Evolutionary conservation across 495 filamentous ascomycete species (phyloP).

Genomic region (Penicillium cinerascens): DNA sequence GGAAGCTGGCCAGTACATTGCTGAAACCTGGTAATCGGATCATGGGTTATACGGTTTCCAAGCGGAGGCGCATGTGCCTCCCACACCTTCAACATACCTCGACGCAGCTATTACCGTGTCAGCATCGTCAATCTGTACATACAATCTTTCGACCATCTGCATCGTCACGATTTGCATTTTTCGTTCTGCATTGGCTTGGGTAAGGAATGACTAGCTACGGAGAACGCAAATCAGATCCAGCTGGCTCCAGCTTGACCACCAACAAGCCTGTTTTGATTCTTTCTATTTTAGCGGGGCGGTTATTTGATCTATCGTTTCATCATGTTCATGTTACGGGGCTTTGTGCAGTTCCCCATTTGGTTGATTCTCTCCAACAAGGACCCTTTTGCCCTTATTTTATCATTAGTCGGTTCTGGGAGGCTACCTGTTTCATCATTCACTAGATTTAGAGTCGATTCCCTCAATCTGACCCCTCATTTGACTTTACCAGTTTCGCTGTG

Average conservation of each 20-base stretch:
- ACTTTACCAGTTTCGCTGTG: neutral
- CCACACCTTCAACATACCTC: neutral
- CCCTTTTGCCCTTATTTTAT: neutral
- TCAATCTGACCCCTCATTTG: neutral
- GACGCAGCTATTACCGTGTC: neutral
- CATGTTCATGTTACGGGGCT: neutral
- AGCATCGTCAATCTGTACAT: neutral
- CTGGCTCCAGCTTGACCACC: neutral
- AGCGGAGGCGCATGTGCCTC: neutral
- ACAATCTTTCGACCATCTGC: neutral
- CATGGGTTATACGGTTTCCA: neutral
- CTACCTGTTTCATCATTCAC: neutral
- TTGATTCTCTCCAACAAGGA: neutral
- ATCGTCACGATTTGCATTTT: neutral
- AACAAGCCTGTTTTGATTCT: neutral
- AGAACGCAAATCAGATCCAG: neutral
- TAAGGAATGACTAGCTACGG: neutral
- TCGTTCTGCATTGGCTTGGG: neutral
- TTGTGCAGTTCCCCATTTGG: neutral
- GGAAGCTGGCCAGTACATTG: conserved; percentile 81
- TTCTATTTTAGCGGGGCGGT: conserved; percentile 32
- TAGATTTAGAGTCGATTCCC: neutral
- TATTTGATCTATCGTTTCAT: conserved; percentile 1
- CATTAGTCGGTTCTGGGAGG: neutral
- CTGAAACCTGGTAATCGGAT: conserved; percentile 47